These are phyloP conservation scores for Agapanthus africanus DNA, from an alignment of 106 monocot species.

Conservation along the genomic window DNA sequence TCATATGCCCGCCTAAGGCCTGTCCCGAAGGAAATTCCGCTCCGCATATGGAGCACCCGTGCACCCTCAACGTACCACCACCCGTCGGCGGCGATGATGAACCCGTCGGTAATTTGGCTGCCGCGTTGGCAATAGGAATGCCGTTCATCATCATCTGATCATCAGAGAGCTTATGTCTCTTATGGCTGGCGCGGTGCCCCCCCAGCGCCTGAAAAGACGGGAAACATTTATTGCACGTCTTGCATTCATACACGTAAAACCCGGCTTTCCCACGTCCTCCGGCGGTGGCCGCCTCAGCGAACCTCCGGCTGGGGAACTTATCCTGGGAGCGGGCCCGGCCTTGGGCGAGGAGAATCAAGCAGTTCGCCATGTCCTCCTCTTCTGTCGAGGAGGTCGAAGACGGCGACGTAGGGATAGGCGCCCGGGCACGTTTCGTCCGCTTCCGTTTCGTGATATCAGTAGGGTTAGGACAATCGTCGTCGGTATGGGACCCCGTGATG, in stretches of 20 bases:
- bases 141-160: not conserved
- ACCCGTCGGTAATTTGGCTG: too few relatives aligned
- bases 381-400: constrained; percentile 33
- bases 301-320: constrained; percentile 28
- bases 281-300: constrained; percentile 12
- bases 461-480: too few relatives aligned
- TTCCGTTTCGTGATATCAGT: constrained; percentile 20
- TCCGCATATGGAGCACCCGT: constrained; percentile 78
- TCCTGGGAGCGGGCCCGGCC: constrained; percentile 6
- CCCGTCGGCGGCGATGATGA: too few relatives aligned
- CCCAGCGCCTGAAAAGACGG: constrained; percentile 74
- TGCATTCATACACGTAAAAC: constrained; percentile 48
- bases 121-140: not conserved
- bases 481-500: constrained; percentile 1
- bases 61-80: constrained; percentile 28
- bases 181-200: constrained; percentile 79
- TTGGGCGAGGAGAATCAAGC: constrained; percentile 63
- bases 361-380: constrained; percentile 65
- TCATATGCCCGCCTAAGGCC: constrained; percentile 93
- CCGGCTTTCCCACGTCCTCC: constrained; percentile 1
- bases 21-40: constrained; percentile 84
- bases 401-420: constrained; percentile 4
- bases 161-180: constrained; percentile 32
- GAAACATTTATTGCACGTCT: constrained; percentile 65
- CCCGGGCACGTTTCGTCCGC: constrained; percentile 26